Percentiles rank a stretch among this genome's conserved stretches.
Evolutionary conservation across 2,329 filamentous ascomycete genomes (phyloP).

Genomic region (Colletotrichum nymphaeae): DNA sequence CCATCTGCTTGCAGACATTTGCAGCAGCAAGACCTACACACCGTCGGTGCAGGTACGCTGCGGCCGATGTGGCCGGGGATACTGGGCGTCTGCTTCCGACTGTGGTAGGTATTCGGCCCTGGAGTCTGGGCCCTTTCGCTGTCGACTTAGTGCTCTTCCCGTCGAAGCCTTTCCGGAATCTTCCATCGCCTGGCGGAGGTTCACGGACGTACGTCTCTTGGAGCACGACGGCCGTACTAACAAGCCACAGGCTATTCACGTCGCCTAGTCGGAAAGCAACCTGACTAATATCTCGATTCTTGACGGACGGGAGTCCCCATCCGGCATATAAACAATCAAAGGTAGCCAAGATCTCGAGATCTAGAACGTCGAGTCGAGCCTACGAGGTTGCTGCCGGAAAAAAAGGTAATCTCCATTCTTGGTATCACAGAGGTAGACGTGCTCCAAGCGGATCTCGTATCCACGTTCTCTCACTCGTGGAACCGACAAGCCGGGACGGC

Average conservation of each 20-base stretch:
- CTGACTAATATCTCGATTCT: background rate
- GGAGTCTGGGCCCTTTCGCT: background rate
- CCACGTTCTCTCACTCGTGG: background rate
- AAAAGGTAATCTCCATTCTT: background rate
- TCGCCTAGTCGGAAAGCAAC: background rate
- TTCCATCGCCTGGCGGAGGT: background rate
- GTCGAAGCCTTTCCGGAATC: background rate
- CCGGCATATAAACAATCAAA: background rate
- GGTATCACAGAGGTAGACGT: background rate
- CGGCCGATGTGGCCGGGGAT: background rate
- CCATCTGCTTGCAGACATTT: background rate
- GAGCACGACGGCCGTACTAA: background rate
- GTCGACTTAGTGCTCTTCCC: background rate
- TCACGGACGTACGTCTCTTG: background rate
- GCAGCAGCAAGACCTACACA: background rate
- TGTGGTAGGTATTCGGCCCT: background rate
- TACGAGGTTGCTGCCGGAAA: background rate
- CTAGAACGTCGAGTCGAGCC: background rate
- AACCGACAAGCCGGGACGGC: background rate
- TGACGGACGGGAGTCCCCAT: background rate
- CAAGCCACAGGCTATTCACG: background rate
- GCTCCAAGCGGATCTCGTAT: background rate
- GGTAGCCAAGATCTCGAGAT: background rate
- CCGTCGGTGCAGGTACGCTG: background rate
- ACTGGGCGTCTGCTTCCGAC: conserved; percentile 1